Base-by-base conservation (phyloP, 257 asterid genomes). In the Fraxinus anomala region DNA sequence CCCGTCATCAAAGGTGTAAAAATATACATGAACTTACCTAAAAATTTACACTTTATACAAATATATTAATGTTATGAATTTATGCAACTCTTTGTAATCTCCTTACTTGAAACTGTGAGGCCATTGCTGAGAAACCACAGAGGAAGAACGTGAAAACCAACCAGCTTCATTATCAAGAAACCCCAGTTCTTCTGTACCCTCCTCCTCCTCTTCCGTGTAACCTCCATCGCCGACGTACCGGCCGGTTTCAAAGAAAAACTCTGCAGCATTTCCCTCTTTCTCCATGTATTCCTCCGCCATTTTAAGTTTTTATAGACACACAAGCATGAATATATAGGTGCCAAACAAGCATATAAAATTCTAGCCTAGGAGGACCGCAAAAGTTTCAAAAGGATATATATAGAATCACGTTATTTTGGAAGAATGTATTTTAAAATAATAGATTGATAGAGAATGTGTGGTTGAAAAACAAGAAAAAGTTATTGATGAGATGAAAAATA, bases 41-140 rank as follows among this genome's bases (percentile, higher is more conserved):
- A 31, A 17, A 2, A 5, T n/a, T 16, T 21, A 11, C 17, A 10
- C 11, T 3, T 0, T 4, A 10, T 40, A 40, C 47, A 3, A 40
- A 40, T 6, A 7, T 33, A 28, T 12, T 31, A 31, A 83, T 65
- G 40, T 59, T 21, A 71, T 19, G 33, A 31, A 40, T 65, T 30
- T 28, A 39, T 21, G 1, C 19, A 59, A 24, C 31, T 31, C 7
- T 1, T 40, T 11, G 47, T 40, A 40, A 40, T 40, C 23, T 54
- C 65, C 13, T 31, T 80, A 94, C 98, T 92, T 89, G 88, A 90
- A 85, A 83, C 98, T 94, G 88, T 92, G 98, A 70, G 98, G 98
- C 98, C 97, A 94, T 80, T 89, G 96, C 73, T 88, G 97, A 33
- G 92, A 87, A 78, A 73, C 67, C 59, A 82, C 44, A 14, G 96